Base-by-base conservation (phyloP, 495 filamentous ascomycete species). In the Emericellopsis terricola region DNA sequence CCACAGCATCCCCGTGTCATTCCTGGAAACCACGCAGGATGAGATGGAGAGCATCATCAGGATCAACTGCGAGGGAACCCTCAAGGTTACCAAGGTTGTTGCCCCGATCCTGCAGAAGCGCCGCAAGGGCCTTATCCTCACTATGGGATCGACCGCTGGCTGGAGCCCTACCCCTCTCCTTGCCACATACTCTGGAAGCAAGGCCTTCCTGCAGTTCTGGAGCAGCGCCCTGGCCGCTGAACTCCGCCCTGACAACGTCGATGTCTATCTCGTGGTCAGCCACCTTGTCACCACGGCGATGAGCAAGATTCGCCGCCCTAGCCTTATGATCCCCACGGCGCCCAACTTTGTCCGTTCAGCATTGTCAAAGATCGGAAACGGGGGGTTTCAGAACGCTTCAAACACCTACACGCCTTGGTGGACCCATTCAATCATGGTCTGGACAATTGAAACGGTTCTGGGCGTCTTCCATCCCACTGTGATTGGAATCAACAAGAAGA, bases 191-290 rank as follows among this genome's bases (percentile, higher is more conserved):
- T 91, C 81, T 38, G 91, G 91, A 37, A 81, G 73, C 69, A 99
- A 99, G 62, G 87, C 91, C 16, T 99, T 99, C 68, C 68, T 99
- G 38, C 86, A 94, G 55, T 76, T 91, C 51, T 99, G 91, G 91
- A 93, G 82, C 29, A 75, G 72, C 3, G 71, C 91, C 26, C 70
- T 99, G 2, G 78, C 76, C 17, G 64, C 80, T 8, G 91, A 99
- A 55, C 65, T 96, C 16, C 72, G 74, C 41, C 70, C 70, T 1
- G 60, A 81, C 43, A 78, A 80, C 35, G 72, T 99, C 19, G 72
- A 77, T 28, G 86, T 94, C 27, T 69, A 94, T 47, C 66, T 94
- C 27, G 75, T 89, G 17, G 68, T 94, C 42, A 79, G 76, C 41
- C 87, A 99, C 55, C 71, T 99, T 39, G 81, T 99, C 47, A 86